phyloP scores from a whole-genome alignment of 768 basidiomycete species.

The Agrocybe praecox region DNA sequence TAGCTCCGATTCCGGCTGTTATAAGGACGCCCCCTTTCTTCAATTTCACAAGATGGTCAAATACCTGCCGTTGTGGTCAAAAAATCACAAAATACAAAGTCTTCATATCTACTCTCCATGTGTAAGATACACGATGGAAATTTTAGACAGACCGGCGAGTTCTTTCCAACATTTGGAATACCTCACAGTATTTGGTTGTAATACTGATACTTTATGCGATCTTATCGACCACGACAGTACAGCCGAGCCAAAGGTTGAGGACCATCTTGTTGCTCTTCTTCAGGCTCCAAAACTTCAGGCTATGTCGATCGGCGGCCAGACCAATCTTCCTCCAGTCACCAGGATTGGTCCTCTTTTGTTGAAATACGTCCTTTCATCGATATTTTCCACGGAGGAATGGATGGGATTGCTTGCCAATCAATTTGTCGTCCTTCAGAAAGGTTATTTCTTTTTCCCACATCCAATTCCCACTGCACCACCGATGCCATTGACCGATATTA shows the following conservation, averaged over 20 bases:
- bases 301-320: too few relatives aligned
- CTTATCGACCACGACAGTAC: background rate
- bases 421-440: background rate
- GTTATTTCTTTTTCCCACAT: background rate
- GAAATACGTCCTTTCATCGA: background rate
- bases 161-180: background rate
- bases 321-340: too few relatives aligned
- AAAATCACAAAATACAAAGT: background rate
- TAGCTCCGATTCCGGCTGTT: too few relatives aligned
- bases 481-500: background rate
- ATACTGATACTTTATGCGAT: background rate
- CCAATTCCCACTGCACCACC: background rate
- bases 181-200: background rate
- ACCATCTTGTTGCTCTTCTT: background rate
- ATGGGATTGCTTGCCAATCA: background rate
- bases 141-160: background rate
- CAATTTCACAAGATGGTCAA: background rate
- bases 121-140: background rate
- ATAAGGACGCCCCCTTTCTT: too few relatives aligned
- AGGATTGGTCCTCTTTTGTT: background rate
- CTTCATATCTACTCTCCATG: background rate
- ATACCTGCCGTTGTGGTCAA: background rate
- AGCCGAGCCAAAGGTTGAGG: background rate
- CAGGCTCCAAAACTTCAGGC: too few relatives aligned
- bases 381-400: background rate